Base-by-base conservation (phyloP, 345 rosid species). In the Nephelium lappaceum region DNA sequence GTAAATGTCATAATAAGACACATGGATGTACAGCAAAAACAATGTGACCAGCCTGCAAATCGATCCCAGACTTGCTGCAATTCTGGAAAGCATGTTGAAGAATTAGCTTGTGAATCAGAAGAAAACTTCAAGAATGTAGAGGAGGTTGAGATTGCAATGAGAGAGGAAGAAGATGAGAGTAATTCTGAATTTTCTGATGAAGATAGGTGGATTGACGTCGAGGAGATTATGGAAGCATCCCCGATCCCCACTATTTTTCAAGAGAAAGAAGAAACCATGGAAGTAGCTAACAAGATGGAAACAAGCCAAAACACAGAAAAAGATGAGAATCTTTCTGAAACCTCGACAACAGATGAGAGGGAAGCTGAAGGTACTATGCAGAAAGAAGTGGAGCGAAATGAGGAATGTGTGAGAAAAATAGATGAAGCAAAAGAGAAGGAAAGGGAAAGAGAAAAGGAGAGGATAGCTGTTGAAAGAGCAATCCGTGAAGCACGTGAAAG, bases 401-500 rank as follows among this genome's bases (percentile, higher is more conserved):
- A 84, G 73, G 61, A 86, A 58, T 75, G 68, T 39, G 67, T 25
- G 41, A 83, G 68, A 68, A 85, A 81, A 92, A 86, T 66, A 72
- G 90, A 90, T 76, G 91, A 85, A 75, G 81, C 73, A 74, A 93
- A 82, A 78, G 90, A 76, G 77, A 85, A 79, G 79, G 92, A 86
- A 79, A 83, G 82, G 78, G 93, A 88, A 76, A 89, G 75, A 31
- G 94, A 89, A 76, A 92, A 84, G 73, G 97, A 92, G 83, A 88
- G 98, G 83, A 57, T 83, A 74, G 96, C 88, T 85, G 99, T 93
- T 64, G 97, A 92, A 82, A 91, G 97, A 86, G 99, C 95, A 70
- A 91, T 95, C 31, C 87, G 94, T 69, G 99, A 95, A 86, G 99
- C 96, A 67, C 94, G 97, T 42, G 97, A 88, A 89, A 89, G 99